Conservation (phyloP, 73 alveolate species). For the Paramecium primaurelia region DNA sequence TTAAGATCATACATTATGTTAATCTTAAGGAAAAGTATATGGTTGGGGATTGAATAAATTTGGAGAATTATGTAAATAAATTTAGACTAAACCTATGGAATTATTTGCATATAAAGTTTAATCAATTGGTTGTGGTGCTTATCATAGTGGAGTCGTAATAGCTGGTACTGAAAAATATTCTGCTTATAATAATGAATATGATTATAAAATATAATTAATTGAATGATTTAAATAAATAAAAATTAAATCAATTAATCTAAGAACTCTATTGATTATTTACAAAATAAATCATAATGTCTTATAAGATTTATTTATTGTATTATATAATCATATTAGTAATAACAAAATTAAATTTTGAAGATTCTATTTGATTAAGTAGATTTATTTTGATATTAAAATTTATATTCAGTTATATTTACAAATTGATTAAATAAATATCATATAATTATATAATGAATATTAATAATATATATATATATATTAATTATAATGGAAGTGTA, state of each 20-base stretch:
- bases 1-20: background rate
- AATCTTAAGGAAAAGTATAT: background rate
- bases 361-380: no score
- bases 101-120: background rate
- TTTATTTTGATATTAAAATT: no score
- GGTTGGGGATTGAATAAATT: conserved; percentile 47
- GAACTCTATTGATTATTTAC: no score
- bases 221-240: background rate
- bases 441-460: no score
- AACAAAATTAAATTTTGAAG: no score
- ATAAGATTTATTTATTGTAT: no score
- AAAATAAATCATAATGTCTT: no score
- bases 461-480: background rate
- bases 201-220: background rate
- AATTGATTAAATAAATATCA: no score
- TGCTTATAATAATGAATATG: background rate
- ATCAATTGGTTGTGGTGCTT: conserved; percentile 28
- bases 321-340: no score
- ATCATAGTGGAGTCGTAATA: conserved; percentile 40
- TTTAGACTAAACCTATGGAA: background rate
- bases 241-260: no score
- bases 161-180: conserved; percentile 26
- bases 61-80: background rate
- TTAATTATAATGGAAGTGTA: background rate
- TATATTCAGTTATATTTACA: no score